Evolutionary conservation across 2,329 filamentous ascomycete genomes (phyloP).

Genomic region (Zymoseptoria passerinii): DNA sequence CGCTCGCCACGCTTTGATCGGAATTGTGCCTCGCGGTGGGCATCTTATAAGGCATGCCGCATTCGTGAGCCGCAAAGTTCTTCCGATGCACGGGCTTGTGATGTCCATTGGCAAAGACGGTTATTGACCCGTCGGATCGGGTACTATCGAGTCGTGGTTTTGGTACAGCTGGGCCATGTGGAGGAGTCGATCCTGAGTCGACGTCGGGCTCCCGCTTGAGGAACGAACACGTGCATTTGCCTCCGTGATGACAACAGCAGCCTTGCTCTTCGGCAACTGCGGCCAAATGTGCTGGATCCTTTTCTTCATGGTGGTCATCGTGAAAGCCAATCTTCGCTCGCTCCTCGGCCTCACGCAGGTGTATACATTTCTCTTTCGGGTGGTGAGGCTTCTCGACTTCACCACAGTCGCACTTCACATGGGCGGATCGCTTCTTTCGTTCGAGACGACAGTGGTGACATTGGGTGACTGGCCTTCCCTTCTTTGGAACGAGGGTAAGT

Average conservation of each 20-base stretch:
- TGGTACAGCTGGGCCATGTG: slow-evolving; percentile 36
- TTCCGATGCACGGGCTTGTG: slow-evolving; percentile 58
- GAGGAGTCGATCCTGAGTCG: slow-evolving; percentile 16
- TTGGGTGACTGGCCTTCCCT: slow-evolving; percentile 94
- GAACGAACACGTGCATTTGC: slow-evolving; percentile 50
- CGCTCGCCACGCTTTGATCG: slow-evolving; percentile 35
- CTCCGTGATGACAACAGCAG: slow-evolving; percentile 50
- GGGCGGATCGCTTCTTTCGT: slow-evolving; percentile 90
- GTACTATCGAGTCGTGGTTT: slow-evolving; percentile 51
- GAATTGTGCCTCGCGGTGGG: slow-evolving; percentile 49
- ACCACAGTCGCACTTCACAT: slow-evolving; percentile 94
- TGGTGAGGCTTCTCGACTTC: slow-evolving; percentile 64
- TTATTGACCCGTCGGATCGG: slow-evolving; percentile 52
- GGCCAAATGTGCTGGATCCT: slow-evolving; percentile 22
- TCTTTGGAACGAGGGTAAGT: slow-evolving; percentile 91
- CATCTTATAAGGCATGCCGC: slow-evolving; percentile 55
- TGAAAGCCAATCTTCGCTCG: slow-evolving; percentile 24
- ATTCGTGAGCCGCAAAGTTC: slow-evolving; percentile 56
- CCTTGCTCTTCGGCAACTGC: slow-evolving; percentile 32
- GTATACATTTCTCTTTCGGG: slow-evolving; percentile 40
- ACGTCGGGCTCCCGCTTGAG: slow-evolving; percentile 46
- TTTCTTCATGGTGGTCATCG: slow-evolving; percentile 16
- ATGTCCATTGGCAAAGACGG: slow-evolving; percentile 55
- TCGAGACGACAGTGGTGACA: slow-evolving; percentile 92
- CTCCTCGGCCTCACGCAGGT: slow-evolving; percentile 32